phyloP scores from a whole-genome alignment of 2,329 filamentous ascomycete genomes.

The Botrytis tulipae region DNA sequence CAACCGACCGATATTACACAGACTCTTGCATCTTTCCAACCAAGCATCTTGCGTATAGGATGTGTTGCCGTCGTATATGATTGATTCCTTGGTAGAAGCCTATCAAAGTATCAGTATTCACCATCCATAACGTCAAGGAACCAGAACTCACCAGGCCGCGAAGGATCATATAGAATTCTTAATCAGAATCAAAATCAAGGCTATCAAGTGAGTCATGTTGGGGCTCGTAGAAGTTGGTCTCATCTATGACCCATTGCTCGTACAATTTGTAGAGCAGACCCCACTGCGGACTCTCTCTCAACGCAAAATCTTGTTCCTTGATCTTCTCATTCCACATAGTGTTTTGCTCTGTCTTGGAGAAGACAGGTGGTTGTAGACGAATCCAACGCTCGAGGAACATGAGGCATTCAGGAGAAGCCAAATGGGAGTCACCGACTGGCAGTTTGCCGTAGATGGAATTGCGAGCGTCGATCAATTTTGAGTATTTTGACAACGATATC shows the following conservation, averaged over 20 bases:
- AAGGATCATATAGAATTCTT: not conserved
- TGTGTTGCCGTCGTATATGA: too few relatives aligned
- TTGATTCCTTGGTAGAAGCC: not conserved
- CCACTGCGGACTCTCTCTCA: not conserved
- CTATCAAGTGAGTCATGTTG: not conserved
- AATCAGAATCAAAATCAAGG: not conserved
- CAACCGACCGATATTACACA: not conserved
- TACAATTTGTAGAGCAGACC: not conserved
- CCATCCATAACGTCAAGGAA: not conserved
- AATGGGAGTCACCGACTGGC: not conserved
- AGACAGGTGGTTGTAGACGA: not conserved
- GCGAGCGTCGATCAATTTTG: not conserved
- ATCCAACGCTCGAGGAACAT: not conserved
- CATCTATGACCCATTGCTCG: not conserved
- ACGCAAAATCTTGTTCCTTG: not conserved
- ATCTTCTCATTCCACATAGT: not conserved
- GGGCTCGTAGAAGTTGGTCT: not conserved
- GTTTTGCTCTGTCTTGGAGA: not conserved
- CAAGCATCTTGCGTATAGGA: not conserved
- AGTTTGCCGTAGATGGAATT: not conserved
- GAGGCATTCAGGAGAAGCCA: not conserved
- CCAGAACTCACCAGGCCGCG: not conserved
- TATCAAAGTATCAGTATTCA: not conserved
- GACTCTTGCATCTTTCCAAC: not conserved
- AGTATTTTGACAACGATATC: not conserved